These are phyloP conservation scores for Paraconiothyrium brasiliense DNA, from an alignment of 2,329 filamentous ascomycete species.

Conservation along the genomic window DNA sequence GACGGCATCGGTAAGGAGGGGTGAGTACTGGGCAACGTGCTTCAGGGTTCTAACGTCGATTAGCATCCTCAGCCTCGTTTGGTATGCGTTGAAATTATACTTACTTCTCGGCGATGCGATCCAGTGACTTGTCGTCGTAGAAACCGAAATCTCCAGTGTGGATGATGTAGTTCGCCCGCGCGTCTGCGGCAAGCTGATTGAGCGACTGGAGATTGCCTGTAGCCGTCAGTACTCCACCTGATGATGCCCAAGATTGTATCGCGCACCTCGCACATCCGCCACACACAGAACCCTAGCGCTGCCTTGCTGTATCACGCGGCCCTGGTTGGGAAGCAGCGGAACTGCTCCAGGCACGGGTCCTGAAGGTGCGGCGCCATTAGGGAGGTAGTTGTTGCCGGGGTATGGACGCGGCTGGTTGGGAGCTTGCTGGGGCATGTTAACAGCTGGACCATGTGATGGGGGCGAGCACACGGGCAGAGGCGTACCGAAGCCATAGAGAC, in stretches of 20 bases:
- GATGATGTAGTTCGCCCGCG: slow-evolving; percentile 95
- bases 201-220: slow-evolving; percentile 94
- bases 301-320: slow-evolving; percentile 61
- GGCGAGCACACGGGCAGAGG: slow-evolving; percentile 24
- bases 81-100: slow-evolving; percentile 41
- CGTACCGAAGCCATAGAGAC: slow-evolving; percentile 48
- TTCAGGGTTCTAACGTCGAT: slow-evolving; percentile 78
- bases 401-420: slow-evolving; percentile 61
- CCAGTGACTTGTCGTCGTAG: slow-evolving; percentile 94
- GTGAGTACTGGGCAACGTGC: slow-evolving; percentile 98
- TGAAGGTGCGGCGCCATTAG: slow-evolving; percentile 56
- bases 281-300: slow-evolving; percentile 61
- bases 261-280: slow-evolving; percentile 61
- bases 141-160: slow-evolving; percentile 99
- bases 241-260: neutral
- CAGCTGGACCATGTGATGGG: slow-evolving; percentile 14
- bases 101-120: slow-evolving; percentile 98
- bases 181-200: slow-evolving; percentile 94
- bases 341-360: slow-evolving; percentile 55
- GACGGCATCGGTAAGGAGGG: slow-evolving; percentile 81
- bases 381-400: slow-evolving; percentile 57
- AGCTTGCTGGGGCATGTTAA: slow-evolving; percentile 55
- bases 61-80: slow-evolving; percentile 22
- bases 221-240: slow-evolving; percentile 21
- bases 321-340: slow-evolving; percentile 62